Percentiles rank a stretch among this genome's conserved stretches.
Evolutionary conservation across 1,139 yeast genomes (phyloP).

Genomic region (Candida tetrigidarum): DNA sequence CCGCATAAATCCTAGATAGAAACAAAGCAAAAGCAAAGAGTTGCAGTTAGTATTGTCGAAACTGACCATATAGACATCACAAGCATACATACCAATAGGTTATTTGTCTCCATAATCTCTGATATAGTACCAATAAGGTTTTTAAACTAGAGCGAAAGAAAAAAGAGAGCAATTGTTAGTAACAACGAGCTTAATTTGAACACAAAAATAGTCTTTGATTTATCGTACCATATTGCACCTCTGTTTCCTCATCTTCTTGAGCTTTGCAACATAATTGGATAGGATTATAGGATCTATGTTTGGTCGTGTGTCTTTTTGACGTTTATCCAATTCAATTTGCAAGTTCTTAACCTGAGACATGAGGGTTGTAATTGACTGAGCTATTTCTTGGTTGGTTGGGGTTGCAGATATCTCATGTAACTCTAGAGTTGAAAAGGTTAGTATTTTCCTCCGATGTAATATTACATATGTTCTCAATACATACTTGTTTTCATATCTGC

Average conservation of each 20-base stretch:
- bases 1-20: conserved; percentile 7
- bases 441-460: background rate
- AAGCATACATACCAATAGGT: conserved; percentile 10
- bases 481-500: conserved; percentile 14
- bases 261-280: conserved; percentile 3
- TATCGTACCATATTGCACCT: conserved; percentile 10
- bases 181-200: background rate
- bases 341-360: conserved; percentile 1
- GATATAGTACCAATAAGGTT: conserved; percentile 3
- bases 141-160: too few species aligned
- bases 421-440: conserved; percentile 5
- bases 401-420: conserved; percentile 10
- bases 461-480: background rate
- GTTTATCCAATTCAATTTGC: background rate
- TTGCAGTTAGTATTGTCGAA: background rate
- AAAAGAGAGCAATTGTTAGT: too few species aligned
- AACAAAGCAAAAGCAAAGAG: background rate
- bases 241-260: conserved; percentile 7
- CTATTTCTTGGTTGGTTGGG: conserved; percentile 12
- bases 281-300: background rate
- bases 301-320: background rate
- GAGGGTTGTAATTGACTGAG: background rate
- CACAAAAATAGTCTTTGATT: background rate
- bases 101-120: conserved; percentile 7
- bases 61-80: background rate